A percentile compares a stretch with the other conserved stretches of the same genome.
phyloP scores from a whole-genome alignment of 2,329 filamentous ascomycete species.

The Scytalidium lignicola region DNA sequence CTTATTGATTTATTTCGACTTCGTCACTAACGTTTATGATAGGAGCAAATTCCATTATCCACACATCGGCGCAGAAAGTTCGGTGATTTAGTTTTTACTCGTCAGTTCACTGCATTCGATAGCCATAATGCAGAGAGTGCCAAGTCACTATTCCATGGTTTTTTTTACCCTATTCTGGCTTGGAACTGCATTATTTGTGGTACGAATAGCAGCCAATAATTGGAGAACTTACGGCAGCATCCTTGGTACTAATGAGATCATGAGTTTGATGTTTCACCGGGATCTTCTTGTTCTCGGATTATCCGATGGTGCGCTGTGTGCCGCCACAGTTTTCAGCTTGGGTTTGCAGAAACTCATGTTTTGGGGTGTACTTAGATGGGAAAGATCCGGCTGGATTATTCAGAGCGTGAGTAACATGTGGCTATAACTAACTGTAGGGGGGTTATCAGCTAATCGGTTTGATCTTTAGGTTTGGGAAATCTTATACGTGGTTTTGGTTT shows the following conservation, averaged over 20 bases:
- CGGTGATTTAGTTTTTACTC: conserved; percentile 62
- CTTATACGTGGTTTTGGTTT: conserved; percentile 53
- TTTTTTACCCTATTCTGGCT: conserved; percentile 79
- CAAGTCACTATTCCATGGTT: conserved; percentile 70
- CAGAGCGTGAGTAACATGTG: conserved; percentile 50
- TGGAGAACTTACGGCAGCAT: conserved; percentile 64
- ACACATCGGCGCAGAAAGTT: conserved; percentile 29
- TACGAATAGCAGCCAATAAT: conserved; percentile 63
- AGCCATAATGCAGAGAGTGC: conserved; percentile 59
- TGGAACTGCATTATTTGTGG: conserved; percentile 58
- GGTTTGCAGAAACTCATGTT: conserved; percentile 57
- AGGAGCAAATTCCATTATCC: conserved; percentile 18
- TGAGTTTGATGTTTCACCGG: conserved; percentile 59
- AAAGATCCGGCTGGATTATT: conserved; percentile 64
- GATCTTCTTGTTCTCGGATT: conserved; percentile 51
- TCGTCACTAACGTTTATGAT: background rate
- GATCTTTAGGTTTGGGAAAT: conserved; percentile 59
- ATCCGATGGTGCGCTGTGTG: conserved; percentile 67
- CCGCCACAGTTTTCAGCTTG: conserved; percentile 59
- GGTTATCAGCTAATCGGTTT: background rate
- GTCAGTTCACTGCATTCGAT: conserved; percentile 70
- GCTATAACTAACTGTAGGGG: background rate
- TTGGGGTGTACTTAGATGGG: conserved; percentile 61
- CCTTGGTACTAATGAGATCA: conserved; percentile 66
- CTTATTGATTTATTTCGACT: conserved; percentile 1